Percentiles rank a stretch among this genome's conserved stretches.
Conservation (phyloP, 768 basidiomycete genomes). For the Kwoniella dejecticola region DNA sequence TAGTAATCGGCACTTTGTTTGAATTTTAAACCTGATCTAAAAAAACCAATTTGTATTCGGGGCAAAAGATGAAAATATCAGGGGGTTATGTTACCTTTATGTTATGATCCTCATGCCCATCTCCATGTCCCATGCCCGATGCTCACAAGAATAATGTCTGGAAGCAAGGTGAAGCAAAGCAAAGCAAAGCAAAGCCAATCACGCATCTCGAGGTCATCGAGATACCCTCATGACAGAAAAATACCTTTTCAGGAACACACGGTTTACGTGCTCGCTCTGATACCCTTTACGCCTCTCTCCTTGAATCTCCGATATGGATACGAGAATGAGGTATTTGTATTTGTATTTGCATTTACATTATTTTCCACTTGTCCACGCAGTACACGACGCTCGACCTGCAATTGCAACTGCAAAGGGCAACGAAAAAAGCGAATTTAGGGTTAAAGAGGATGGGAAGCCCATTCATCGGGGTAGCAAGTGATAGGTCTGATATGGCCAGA, state of each 20-base stretch:
- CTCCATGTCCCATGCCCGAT: too few relatives aligned
- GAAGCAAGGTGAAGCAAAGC: too few relatives aligned
- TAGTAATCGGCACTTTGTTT: slow-evolving; percentile 4
- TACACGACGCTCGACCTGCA: too few relatives aligned
- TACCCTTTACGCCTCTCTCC: not conserved
- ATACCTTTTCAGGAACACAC: not conserved
- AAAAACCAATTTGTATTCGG: not conserved
- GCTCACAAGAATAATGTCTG: too few relatives aligned
- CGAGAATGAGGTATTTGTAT: too few relatives aligned
- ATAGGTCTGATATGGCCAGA: slow-evolving; percentile 1
- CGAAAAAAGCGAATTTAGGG: not conserved
- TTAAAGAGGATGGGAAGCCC: not conserved
- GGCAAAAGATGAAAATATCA: not conserved
- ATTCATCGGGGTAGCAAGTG: not conserved
- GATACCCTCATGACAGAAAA: not conserved
- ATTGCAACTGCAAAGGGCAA: not conserved
- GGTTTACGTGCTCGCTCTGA: not conserved
- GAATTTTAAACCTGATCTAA: slow-evolving; percentile 8
- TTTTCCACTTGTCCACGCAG: too few relatives aligned
- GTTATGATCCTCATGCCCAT: not conserved
- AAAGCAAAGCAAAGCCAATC: too few relatives aligned
- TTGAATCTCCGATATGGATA: not conserved
- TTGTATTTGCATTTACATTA: too few relatives aligned
- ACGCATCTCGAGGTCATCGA: not conserved
- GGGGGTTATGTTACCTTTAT: not conserved